Base-by-base conservation (phyloP, 495 filamentous ascomycete genomes). In the Aspergillus leporis region DNA sequence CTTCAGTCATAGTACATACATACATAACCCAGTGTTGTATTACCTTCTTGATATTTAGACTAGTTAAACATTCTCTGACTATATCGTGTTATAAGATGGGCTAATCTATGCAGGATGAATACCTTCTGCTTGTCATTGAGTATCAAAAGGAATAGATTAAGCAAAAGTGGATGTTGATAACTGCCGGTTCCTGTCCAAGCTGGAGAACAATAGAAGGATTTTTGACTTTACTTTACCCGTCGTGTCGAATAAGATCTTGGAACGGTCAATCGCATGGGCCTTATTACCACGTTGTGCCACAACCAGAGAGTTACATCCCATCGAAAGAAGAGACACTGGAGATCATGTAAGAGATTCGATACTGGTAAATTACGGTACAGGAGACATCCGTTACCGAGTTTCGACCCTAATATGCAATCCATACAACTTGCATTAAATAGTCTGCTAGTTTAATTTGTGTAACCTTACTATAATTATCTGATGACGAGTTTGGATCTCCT, bases 381-480 rank as follows among this genome's bases (percentile, higher is more conserved):
- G 16, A 12, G 8, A 18, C 18, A 19, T 2, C 16, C 6, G n/a
- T 12, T 21, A 18, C 41, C 41, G 9, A 19, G 6, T 28, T 45
- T 45, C 3, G 3, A 36, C 34, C 34, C 34, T 36, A 36, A 36
- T 36, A 8, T 36, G 34, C 34, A 36, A 21, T 21, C 41, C 41
- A 45, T 18, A 7, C 41, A n/a, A 21, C 41, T 14, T 45, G 41
- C 41, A 45, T 45, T n/a, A 14, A 36, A 36, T 36, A 10, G 41
- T 45, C n/a, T 47, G 43, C 6, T 47, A 22, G 43, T 47, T 47
- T 47, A 47, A 47, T 47, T 23, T 3, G 43, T 23, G 43, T 47
- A 8, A 47, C 43, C 23, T 7, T 43, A 19, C 40, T 43, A 43
- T 43, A 43, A 3, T 43, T 43, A 43, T 43, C 40, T 43, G 16